phyloP scores from a whole-genome alignment of 768 basidiomycete genomes.

The Rhodotorula diobovata region DNA sequence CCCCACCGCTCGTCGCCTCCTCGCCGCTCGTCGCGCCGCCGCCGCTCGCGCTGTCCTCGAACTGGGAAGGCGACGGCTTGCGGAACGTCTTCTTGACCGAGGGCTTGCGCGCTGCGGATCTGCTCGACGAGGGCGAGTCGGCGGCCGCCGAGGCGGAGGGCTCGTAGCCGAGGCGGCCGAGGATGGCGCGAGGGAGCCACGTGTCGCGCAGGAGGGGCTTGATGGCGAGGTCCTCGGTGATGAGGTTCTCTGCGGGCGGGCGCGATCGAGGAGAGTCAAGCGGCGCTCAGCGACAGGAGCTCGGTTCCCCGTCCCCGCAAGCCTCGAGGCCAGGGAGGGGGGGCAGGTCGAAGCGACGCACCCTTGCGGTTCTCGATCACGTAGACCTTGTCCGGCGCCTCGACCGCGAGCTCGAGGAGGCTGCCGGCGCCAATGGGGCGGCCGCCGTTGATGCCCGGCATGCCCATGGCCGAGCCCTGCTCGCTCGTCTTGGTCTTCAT shows the following conservation, averaged over 20 bases:
- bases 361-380: constrained; percentile 46
- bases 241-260: constrained; percentile 18
- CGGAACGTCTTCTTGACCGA: not conserved
- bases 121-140: not conserved
- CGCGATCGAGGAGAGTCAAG: not conserved
- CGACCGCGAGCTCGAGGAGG: constrained; percentile 15
- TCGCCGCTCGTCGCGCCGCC: constrained; percentile 7
- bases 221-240: constrained; percentile 22
- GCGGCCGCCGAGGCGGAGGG: too few relatives aligned
- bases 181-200: constrained; percentile 23
- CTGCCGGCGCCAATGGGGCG: not conserved
- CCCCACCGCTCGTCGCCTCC: constrained; percentile 5
- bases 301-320: too few relatives aligned
- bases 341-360: constrained; percentile 13
- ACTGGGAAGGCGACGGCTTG: not conserved
- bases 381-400: constrained; percentile 58
- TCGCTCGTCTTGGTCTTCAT: constrained; percentile 50
- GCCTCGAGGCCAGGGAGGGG: constrained; percentile 6
- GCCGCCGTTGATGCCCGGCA: constrained; percentile 57
- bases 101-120: not conserved
- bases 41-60: not conserved
- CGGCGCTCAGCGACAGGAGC: not conserved
- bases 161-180: not conserved
- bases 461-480: constrained; percentile 52
- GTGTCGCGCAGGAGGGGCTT: constrained; percentile 26